A percentile compares a stretch with the other conserved stretches of the same genome.
Conservation (phyloP, 192 early-diverging fungal species). For the Coemansia sp. region DNA sequence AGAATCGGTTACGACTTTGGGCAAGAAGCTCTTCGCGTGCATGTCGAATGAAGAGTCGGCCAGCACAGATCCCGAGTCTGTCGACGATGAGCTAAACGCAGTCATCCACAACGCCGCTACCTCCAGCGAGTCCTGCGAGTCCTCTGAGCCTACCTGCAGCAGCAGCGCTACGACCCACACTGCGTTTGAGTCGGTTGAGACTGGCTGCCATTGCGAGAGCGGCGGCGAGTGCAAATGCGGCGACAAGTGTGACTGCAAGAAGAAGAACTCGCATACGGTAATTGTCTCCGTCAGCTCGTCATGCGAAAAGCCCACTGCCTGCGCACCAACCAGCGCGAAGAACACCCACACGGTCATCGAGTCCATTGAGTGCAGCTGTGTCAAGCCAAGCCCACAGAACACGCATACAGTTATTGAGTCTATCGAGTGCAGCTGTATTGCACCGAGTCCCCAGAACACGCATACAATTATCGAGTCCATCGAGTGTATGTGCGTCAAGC, state of each 20-base stretch:
- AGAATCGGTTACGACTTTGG: constrained; percentile 29
- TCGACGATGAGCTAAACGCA: neutral
- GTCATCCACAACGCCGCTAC: constrained; percentile 13
- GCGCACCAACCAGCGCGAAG: neutral
- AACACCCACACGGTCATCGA: constrained; percentile 24
- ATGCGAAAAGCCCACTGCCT: constrained; percentile 1
- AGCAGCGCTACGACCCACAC: constrained; percentile 12
- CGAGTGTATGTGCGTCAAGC: constrained; percentile 8
- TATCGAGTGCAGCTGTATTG: constrained; percentile 12
- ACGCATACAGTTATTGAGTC: constrained; percentile 33
- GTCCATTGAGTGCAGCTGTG: constrained; percentile 17
- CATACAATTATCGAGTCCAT: constrained; percentile 13
- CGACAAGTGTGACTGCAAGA: constrained; percentile 23
- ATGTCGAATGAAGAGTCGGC: neutral
- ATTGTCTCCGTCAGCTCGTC: constrained; percentile 22
- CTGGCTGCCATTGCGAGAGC: constrained; percentile 19
- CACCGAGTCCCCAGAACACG: neutral
- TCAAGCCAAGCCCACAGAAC: neutral
- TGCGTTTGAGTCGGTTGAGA: constrained; percentile 23
- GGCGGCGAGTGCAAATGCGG: constrained; percentile 31
- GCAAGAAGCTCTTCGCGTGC: constrained; percentile 36
- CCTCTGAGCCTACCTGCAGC: neutral
- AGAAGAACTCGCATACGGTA: constrained; percentile 36
- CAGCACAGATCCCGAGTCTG: constrained; percentile 13
- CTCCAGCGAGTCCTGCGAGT: neutral